Conservation (phyloP, 2,329 filamentous ascomycete genomes). For the Pezicula neosporulosa region DNA sequence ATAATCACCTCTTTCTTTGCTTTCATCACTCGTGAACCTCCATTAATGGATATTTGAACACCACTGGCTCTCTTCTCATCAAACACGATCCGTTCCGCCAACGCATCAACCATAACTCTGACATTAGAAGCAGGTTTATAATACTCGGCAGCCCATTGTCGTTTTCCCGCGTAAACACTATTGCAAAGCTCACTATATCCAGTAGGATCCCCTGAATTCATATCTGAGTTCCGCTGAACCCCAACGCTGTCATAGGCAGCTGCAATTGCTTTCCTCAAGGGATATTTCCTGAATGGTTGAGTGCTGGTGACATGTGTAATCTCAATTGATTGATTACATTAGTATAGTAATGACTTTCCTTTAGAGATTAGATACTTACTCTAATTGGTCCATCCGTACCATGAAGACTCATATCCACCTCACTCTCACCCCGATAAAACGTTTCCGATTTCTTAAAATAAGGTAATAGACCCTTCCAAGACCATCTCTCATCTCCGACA, state of each 20-base stretch:
- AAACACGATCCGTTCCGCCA: constrained; percentile 25
- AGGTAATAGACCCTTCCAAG: constrained; percentile 39
- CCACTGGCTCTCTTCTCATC: constrained; percentile 35
- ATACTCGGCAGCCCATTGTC: constrained; percentile 23
- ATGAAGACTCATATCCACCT: constrained; percentile 15
- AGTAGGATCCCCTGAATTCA: constrained; percentile 33
- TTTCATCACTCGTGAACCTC: not conserved
- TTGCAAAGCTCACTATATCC: constrained; percentile 28
- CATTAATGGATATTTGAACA: not conserved
- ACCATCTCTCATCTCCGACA: constrained; percentile 38
- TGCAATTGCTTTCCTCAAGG: constrained; percentile 31
- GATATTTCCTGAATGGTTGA: constrained; percentile 30
- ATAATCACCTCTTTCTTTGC: constrained; percentile 40
- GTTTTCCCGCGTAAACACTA: constrained; percentile 22
- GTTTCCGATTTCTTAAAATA: constrained; percentile 35
- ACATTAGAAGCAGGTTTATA: constrained; percentile 24
- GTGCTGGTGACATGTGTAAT: constrained; percentile 22
- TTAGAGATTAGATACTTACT: too few relatives aligned
- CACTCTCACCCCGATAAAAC: constrained; percentile 18
- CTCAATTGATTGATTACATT: not conserved
- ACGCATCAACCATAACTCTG: constrained; percentile 20
- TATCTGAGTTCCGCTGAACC: constrained; percentile 23
- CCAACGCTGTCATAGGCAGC: constrained; percentile 35
- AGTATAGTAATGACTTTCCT: too few relatives aligned
- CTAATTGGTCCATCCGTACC: constrained; percentile 28